phyloP scores from a whole-genome alignment of 805 yeast species.

The Candida pseudofarinosa region DNA sequence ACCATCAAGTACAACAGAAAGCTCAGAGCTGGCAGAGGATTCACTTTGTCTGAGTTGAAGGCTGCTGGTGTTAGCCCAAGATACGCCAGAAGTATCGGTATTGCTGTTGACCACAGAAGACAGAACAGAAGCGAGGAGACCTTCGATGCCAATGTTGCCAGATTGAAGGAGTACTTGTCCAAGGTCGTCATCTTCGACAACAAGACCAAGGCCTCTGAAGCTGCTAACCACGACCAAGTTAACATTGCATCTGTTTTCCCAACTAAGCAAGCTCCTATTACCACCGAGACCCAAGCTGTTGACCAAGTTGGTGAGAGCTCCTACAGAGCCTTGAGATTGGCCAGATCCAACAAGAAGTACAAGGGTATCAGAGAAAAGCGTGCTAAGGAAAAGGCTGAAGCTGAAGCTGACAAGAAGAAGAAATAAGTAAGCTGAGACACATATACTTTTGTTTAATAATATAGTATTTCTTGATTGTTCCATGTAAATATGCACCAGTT shows the following conservation, averaged over 20 bases:
- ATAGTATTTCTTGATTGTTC: background rate
- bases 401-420: conserved; percentile 97
- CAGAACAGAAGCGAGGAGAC: conserved; percentile 96
- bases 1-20: conserved; percentile 99
- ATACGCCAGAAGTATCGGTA: conserved; percentile 98
- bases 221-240: conserved; percentile 63
- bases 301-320: conserved; percentile 68
- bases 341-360: conserved; percentile 91
- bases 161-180: conserved; percentile 94
- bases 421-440: conserved; percentile 51
- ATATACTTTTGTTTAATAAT: conserved; percentile 1
- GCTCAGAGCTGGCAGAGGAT: conserved; percentile 99
- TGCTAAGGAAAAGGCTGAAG: conserved; percentile 95
- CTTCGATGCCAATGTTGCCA: conserved; percentile 89
- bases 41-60: conserved; percentile 95
- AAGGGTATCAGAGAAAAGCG: conserved; percentile 97
- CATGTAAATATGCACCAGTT: background rate
- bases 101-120: conserved; percentile 99
- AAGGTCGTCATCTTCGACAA: conserved; percentile 95
- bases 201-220: conserved; percentile 71
- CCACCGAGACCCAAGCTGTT: conserved; percentile 85
- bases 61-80: conserved; percentile 89
- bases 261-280: conserved; percentile 72
- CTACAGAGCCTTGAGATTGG: conserved; percentile 91
- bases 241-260: conserved; percentile 85